Conservation (phyloP, 345 rosid species). For the Salix arbutifolia region DNA sequence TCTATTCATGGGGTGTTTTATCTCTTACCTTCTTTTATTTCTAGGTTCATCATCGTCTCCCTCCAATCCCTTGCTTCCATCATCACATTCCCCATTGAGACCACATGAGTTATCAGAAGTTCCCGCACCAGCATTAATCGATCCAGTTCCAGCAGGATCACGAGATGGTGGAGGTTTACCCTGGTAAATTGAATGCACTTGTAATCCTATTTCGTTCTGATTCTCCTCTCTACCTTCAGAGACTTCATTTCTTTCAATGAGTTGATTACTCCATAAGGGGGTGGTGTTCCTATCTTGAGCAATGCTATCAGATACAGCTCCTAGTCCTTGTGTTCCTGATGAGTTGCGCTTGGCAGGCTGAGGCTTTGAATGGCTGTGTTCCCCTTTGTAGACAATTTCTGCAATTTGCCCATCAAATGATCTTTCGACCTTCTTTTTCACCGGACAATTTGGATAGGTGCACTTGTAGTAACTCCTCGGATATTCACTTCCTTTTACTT, state of each 20-base stretch:
- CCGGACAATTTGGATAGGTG: slow-evolving; percentile 84
- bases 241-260: slow-evolving; percentile 43
- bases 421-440: slow-evolving; percentile 93
- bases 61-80: slow-evolving; percentile 47
- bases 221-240: slow-evolving; percentile 39
- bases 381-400: slow-evolving; percentile 93
- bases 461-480: slow-evolving; percentile 96
- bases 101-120: slow-evolving; percentile 62
- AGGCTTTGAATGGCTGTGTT: slow-evolving; percentile 83
- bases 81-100: slow-evolving; percentile 59
- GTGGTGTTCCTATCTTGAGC: slow-evolving; percentile 29
- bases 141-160: slow-evolving; percentile 31
- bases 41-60: slow-evolving; percentile 57
- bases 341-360: slow-evolving; percentile 59
- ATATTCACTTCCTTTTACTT: slow-evolving; percentile 93
- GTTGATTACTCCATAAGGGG: slow-evolving; percentile 30
- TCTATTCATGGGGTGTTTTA: neutral
- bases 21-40: slow-evolving; percentile 67
- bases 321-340: slow-evolving; percentile 44
- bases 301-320: slow-evolving; percentile 35
- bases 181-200: slow-evolving; percentile 21
- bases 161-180: slow-evolving; percentile 18
- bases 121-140: slow-evolving; percentile 31
- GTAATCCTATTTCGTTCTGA: slow-evolving; percentile 35
- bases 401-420: slow-evolving; percentile 82